Percentiles rank a stretch among this genome's conserved stretches.
Conservation (phyloP, 768 basidiomycete genomes). For the Amyloporia xantha region DNA sequence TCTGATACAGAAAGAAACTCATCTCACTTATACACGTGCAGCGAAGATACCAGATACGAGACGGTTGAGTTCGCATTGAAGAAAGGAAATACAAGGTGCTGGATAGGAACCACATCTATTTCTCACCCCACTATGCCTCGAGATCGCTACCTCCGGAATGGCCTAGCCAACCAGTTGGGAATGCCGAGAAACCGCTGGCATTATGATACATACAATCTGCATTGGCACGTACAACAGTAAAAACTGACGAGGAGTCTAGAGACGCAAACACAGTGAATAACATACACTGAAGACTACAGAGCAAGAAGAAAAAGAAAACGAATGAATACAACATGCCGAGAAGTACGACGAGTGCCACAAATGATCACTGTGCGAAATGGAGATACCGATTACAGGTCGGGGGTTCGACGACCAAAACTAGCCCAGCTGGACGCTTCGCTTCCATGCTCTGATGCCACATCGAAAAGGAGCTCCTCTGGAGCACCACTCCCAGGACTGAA, state of each 20-base stretch:
- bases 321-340: neutral
- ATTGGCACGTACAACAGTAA: neutral
- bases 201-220: conserved; percentile 1
- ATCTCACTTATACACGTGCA: too few species aligned
- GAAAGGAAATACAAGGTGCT: too few species aligned
- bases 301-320: neutral
- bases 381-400: conserved; percentile 11
- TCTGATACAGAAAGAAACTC: too few species aligned
- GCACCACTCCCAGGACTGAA: conserved; percentile 12
- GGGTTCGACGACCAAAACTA: conserved; percentile 20
- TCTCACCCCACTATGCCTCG: too few species aligned
- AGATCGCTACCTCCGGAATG: too few species aligned
- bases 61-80: too few species aligned
- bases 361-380: neutral
- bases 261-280: neutral
- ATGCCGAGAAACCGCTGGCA: neutral
- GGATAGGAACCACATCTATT: too few species aligned
- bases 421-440: conserved; percentile 20
- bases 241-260: neutral
- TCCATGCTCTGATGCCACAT: conserved; percentile 12
- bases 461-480: conserved; percentile 9
- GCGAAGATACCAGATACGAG: too few species aligned
- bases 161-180: too few species aligned
- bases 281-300: neutral
- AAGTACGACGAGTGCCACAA: neutral